Conservation (phyloP, 2,329 filamentous ascomycete genomes). For the Aspergillus caelatus region DNA sequence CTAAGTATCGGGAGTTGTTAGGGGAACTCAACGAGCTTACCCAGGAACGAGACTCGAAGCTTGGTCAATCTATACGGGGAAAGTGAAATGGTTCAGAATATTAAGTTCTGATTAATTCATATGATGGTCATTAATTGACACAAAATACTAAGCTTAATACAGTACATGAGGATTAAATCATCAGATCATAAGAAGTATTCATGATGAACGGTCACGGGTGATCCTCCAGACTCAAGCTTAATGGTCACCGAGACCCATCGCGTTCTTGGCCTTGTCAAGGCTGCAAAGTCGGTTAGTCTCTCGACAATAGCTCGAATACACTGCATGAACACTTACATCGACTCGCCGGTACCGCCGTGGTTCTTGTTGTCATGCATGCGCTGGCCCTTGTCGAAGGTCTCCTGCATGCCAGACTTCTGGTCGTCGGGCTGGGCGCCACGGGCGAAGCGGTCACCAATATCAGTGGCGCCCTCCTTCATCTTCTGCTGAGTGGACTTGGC, state of each 20-base stretch:
- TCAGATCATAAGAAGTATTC: conserved; percentile 22
- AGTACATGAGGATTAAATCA: conserved; percentile 27
- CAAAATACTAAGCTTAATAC: neutral
- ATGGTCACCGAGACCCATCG: conserved; percentile 43
- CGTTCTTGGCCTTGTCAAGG: conserved; percentile 49
- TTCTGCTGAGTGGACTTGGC: conserved; percentile 65
- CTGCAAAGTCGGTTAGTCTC: conserved; percentile 26
- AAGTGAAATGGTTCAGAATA: conserved; percentile 1
- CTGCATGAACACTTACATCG: conserved; percentile 39
- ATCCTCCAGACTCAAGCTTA: conserved; percentile 6
- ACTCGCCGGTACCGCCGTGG: conserved; percentile 42
- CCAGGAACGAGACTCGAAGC: conserved; percentile 69
- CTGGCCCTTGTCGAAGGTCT: conserved; percentile 53
- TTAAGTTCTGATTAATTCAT: conserved; percentile 1
- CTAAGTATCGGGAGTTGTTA: conserved; percentile 70
- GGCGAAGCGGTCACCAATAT: conserved; percentile 57
- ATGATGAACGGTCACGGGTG: neutral
- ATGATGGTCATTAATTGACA: conserved; percentile 11
- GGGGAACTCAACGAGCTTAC: conserved; percentile 64
- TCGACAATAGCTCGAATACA: neutral
- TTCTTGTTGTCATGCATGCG: conserved; percentile 47
- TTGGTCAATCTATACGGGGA: conserved; percentile 69
- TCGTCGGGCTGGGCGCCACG: conserved; percentile 56
- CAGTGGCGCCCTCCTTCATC: conserved; percentile 59
- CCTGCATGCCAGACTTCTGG: conserved; percentile 59